Percentiles rank a stretch among this genome's conserved stretches.
Evolutionary conservation across 2,329 filamentous ascomycete species (phyloP).

Genomic region (Neoscytalidium dimidiatum): DNA sequence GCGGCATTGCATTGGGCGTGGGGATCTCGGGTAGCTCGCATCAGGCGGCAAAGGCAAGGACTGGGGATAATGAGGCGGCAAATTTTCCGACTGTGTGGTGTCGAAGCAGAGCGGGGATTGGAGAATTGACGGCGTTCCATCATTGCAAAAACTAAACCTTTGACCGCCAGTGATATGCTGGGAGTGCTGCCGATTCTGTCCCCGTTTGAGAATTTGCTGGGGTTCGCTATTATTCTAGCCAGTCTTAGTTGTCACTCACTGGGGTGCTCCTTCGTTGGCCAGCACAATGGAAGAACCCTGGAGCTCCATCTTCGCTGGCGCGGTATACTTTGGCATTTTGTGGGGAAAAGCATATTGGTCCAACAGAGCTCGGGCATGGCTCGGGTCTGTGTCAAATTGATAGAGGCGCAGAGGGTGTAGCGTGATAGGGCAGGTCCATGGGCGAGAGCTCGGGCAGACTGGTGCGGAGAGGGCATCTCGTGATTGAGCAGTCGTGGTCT

Average conservation of each 20-base stretch:
- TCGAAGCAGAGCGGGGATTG: neutral
- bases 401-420: neutral
- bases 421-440: neutral
- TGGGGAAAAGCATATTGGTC: neutral
- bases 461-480: neutral
- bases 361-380: neutral
- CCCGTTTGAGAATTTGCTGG: neutral
- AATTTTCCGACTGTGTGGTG: neutral
- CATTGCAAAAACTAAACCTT: neutral
- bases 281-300: neutral
- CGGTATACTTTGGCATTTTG: neutral
- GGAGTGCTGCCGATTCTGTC: neutral
- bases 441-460: neutral
- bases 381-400: constrained; percentile 1
- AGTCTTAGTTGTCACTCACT: neutral
- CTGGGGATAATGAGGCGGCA: neutral
- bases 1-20: neutral
- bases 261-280: neutral
- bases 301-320: neutral
- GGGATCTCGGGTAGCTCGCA: neutral
- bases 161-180: neutral
- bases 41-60: neutral
- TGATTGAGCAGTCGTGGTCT: neutral
- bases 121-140: neutral
- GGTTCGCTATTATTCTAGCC: neutral